Conservation (phyloP, 371 early-diverging fungal genomes). For the Parasitella parasitica region DNA sequence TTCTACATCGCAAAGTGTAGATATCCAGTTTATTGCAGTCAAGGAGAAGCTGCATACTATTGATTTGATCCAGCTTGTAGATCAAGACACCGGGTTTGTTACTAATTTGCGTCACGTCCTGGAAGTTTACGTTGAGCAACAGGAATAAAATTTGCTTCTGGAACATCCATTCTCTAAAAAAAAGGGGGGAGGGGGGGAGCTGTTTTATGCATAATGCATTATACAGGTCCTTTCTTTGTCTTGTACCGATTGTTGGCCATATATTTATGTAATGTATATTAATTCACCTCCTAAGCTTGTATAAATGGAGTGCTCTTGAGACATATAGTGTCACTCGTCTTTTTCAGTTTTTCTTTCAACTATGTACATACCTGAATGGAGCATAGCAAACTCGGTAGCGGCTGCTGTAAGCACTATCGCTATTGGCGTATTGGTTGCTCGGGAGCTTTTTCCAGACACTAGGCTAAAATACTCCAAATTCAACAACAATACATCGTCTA, state of each 20-base stretch:
- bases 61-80: conserved; percentile 68
- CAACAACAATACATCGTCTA: background rate
- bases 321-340: background rate
- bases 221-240: too few relatives aligned
- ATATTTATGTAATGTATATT: too few relatives aligned
- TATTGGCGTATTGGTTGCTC: background rate
- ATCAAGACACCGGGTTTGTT: conserved; percentile 68
- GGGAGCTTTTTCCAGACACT: conserved; percentile 30
- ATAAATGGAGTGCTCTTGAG: background rate
- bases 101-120: conserved; percentile 63
- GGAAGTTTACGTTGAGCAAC: conserved; percentile 43
- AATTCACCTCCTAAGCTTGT: too few relatives aligned
- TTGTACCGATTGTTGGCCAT: background rate
- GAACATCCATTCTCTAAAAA: too few relatives aligned
- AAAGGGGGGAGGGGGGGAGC: too few relatives aligned
- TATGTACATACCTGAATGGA: conserved; percentile 24
- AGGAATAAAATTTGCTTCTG: too few relatives aligned
- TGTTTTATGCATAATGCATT: background rate
- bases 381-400: background rate
- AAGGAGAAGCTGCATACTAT: conserved; percentile 72
- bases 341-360: background rate
- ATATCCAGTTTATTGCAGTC: conserved; percentile 78
- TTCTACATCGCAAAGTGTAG: conserved; percentile 67
- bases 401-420: background rate
- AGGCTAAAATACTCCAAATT: conserved; percentile 43